phyloP scores from a whole-genome alignment of 2,329 filamentous ascomycete species.

The Hypomyces perniciosus region DNA sequence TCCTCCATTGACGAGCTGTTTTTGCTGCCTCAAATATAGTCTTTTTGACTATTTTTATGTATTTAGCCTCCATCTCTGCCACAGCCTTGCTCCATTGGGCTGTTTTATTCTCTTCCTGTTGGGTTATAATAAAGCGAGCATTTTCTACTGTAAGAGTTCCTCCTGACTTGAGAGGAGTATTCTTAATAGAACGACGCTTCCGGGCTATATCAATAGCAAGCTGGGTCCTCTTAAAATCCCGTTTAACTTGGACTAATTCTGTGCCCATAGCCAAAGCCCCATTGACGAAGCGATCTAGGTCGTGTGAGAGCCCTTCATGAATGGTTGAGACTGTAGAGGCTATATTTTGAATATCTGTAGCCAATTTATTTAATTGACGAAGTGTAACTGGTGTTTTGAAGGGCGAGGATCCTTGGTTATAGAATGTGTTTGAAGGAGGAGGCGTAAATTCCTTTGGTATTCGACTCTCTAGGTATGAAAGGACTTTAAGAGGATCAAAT shows the following conservation, averaged over 20 bases:
- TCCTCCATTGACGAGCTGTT: background rate
- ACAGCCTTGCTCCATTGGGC: background rate
- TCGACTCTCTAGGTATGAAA: background rate
- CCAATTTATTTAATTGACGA: conserved; percentile 1
- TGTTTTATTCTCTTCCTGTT: background rate
- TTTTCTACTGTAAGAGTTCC: background rate
- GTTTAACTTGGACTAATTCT: background rate
- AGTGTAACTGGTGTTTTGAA: background rate
- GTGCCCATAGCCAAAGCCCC: background rate
- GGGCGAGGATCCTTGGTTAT: background rate
- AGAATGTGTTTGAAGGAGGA: background rate
- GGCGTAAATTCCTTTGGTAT: background rate
- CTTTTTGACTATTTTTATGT: background rate
- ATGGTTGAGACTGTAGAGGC: background rate
- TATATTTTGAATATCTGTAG: background rate
- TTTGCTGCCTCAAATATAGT: background rate
- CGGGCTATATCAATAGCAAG: background rate
- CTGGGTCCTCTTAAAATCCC: background rate
- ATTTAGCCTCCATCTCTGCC: background rate
- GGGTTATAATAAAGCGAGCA: background rate
- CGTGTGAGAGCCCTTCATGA: no score
- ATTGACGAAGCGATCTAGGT: background rate
- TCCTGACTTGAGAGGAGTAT: background rate
- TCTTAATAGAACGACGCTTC: background rate
- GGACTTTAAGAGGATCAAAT: background rate